Percentiles rank a stretch among this genome's conserved stretches.
These are phyloP conservation scores for Macrolepiota dolichaula DNA, from an alignment of 768 basidiomycete species.

Conservation along the genomic window DNA sequence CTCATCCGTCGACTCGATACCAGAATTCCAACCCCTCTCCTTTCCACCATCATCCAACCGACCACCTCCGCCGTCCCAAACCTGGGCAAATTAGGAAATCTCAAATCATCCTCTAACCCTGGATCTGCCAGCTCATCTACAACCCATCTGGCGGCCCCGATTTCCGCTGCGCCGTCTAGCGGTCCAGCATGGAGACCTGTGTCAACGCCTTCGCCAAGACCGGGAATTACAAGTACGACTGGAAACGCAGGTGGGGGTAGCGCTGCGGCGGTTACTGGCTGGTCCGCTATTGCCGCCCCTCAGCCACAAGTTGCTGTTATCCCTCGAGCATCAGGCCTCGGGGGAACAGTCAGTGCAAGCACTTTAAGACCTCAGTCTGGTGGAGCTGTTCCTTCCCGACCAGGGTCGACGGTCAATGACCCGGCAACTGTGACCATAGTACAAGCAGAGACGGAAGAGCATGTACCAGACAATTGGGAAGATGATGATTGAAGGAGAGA, in stretches of 20 bases:
- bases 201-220: not conserved
- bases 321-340: not conserved
- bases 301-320: conserved; percentile 1
- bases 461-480: conserved; percentile 33
- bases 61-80: conserved; percentile 20
- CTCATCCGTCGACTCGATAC: conserved; percentile 82
- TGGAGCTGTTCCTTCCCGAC: not conserved
- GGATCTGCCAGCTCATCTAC: conserved; percentile 10
- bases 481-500: conserved; percentile 24
- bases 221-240: not conserved
- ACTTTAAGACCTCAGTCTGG: not conserved
- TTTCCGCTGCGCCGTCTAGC: not conserved
- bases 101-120: conserved; percentile 8
- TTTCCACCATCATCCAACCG: conserved; percentile 45
- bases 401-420: conserved; percentile 4
- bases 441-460: conserved; percentile 13
- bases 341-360: not conserved
- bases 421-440: conserved; percentile 12
- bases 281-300: conserved; percentile 3
- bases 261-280: not conserved
- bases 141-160: not conserved
- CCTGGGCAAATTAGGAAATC: conserved; percentile 54
- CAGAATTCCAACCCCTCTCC: conserved; percentile 65
- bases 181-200: conserved; percentile 11
- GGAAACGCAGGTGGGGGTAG: not conserved